A percentile compares a stretch with the other conserved stretches of the same genome.
Evolutionary conservation across 176 grass and related monocot genomes (phyloP).

Genomic region (Carex littledalei): DNA sequence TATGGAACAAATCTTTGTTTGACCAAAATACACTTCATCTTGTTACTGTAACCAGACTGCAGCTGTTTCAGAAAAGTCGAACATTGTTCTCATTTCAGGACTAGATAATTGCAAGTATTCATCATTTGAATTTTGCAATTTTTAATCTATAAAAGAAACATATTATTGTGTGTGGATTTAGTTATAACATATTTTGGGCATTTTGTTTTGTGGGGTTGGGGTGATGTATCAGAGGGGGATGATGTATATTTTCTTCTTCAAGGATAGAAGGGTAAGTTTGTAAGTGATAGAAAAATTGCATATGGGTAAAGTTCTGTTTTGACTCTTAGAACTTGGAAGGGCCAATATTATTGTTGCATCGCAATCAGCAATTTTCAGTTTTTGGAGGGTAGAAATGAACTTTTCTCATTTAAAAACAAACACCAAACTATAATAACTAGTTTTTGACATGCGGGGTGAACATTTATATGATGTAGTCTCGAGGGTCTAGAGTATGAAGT

Average conservation of each 20-base stretch:
- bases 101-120: neutral
- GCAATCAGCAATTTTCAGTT: neutral
- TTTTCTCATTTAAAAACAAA: neutral
- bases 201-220: neutral
- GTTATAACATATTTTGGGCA: neutral
- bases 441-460: neutral
- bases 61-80: neutral
- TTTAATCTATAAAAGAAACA: neutral
- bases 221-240: neutral
- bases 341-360: neutral
- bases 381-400: neutral
- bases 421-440: neutral
- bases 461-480: constrained; percentile 40
- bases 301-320: neutral
- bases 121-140: neutral
- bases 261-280: neutral
- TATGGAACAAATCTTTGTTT: neutral
- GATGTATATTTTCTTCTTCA: neutral
- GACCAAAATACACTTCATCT: neutral
- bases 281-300: neutral
- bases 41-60: neutral
- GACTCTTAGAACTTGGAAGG: neutral
- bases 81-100: neutral
- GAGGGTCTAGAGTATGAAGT: constrained; percentile 66
- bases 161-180: neutral